A percentile compares a stretch with the other conserved stretches of the same genome.
These are phyloP conservation scores for Phytophthora sp. DNA, from an alignment of 352 stramenopile genomes.

Conservation along the genomic window DNA sequence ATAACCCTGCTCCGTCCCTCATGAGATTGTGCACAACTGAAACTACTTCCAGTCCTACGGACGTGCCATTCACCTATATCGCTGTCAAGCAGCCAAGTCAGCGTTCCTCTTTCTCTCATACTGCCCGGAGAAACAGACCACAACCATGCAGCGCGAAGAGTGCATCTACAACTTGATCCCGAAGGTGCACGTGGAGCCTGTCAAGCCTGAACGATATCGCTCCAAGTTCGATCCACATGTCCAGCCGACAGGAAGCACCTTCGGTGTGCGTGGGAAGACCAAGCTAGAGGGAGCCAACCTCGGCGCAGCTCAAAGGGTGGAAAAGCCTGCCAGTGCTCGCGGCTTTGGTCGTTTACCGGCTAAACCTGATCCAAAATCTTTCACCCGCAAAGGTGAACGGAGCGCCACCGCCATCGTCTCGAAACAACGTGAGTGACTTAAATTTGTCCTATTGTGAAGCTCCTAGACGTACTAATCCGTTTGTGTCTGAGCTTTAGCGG, in stretches of 20 bases:
- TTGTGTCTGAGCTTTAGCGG: constrained; percentile 38
- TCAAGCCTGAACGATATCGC: constrained; percentile 88
- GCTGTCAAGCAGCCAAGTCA: neutral
- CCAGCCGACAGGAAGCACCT: constrained; percentile 88
- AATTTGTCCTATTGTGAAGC: neutral
- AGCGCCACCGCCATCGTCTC: constrained; percentile 52
- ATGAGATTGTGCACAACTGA: constrained; percentile 27
- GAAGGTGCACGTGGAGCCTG: constrained; percentile 55
- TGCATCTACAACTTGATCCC: constrained; percentile 94
- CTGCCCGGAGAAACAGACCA: constrained; percentile 2
- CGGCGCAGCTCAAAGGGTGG: constrained; percentile 45
- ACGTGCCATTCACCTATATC: constrained; percentile 20
- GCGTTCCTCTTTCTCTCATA: neutral
- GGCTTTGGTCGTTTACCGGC: constrained; percentile 64
- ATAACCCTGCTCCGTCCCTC: constrained; percentile 17
- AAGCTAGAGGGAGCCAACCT: constrained; percentile 74
- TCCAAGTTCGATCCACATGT: constrained; percentile 89
- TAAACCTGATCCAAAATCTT: constrained; percentile 76
- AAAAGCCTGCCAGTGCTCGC: constrained; percentile 61
- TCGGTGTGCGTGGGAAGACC: constrained; percentile 79
- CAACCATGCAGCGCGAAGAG: constrained; percentile 78
- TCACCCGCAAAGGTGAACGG: constrained; percentile 73
- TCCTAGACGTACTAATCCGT: neutral
- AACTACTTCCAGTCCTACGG: constrained; percentile 1
- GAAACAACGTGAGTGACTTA: constrained; percentile 42